Evolutionary conservation across 2,329 filamentous ascomycete genomes (phyloP), one percentile per base, ranked within the genome.

Genomic region (Apiospora saccharicola): DNA sequence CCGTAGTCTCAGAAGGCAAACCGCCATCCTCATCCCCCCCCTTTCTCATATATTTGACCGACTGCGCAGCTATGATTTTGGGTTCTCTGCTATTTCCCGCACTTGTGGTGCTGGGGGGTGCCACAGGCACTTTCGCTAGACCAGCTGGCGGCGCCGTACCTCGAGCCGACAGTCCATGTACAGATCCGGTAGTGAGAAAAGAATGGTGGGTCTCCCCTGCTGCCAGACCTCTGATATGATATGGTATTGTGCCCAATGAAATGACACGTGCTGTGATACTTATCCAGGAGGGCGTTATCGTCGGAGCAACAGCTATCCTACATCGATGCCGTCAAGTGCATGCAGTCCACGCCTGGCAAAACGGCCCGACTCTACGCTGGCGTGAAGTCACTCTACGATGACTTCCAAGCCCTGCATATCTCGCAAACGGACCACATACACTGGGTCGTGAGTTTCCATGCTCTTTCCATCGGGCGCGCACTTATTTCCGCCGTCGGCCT

Each of bases 371-470:
- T 74, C 4, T 78, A 81, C 64, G 78, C 80, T 1, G 85, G 85
- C 5, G 81, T 79, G 0, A 79, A 76, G 71, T 81, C 80, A 44
- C 82, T 85, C n/a, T 86, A 81, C 73, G 85, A 86, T 75, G 85
- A 86, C 74, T 86, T 85, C 71, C 77, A 82, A 43, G 84, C 80
- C 16, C 75, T 82, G 12, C 85, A 86, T 72, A 86, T 86, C 72
- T 81, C 80, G 49, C 79, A 84, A 74, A 84, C 83, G 1, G 75
- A 80, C 46, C 73, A 72, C 14, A 82, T 85, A 47, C 84, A 86
- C 74, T 78, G 75, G 71, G 74, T 71, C 70, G 67, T 64, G 34
- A 41, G 57, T 64, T 24, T 13, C 6, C 4, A 2, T 41, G 10
- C n/a, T 26, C 49, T 26, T 14, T 14, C 12, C 13, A 14, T 10